Percentiles rank a stretch among this genome's conserved stretches.
Conservation (phyloP, 108 stramenopile species). For the Skeletonema potamos region DNA sequence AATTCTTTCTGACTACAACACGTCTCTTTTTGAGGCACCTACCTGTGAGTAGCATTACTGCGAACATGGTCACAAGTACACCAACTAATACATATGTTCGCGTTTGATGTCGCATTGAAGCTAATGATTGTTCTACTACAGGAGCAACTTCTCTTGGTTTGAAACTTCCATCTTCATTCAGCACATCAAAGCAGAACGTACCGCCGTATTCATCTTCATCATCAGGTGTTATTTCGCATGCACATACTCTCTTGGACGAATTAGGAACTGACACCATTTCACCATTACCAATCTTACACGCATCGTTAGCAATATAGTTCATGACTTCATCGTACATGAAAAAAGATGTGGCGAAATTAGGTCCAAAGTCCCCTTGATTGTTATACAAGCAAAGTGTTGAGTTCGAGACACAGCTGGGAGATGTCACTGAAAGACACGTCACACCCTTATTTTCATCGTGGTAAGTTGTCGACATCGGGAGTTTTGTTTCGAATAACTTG, state of each 20-base stretch:
- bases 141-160: not conserved
- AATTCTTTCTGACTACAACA: not conserved
- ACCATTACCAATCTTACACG: not conserved
- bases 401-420: not conserved
- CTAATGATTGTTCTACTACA: not conserved
- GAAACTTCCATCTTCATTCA: conserved; percentile 3
- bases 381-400: not conserved
- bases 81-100: not conserved
- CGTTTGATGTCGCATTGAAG: not conserved
- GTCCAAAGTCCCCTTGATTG: not conserved
- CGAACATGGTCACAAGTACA: not conserved
- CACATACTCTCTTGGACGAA: not conserved
- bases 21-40: not conserved
- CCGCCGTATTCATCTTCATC: conserved; percentile 1
- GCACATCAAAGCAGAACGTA: not conserved
- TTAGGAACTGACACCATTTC: not conserved
- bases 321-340: conserved; percentile 4
- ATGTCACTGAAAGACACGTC: conserved; percentile 4
- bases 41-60: not conserved
- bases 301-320: not conserved
- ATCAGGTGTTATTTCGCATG: not conserved
- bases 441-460: not conserved
- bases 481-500: not conserved
- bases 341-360: conserved; percentile 1
- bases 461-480: not conserved